Evolutionary conservation across 345 rosid genomes (phyloP).

Genomic region (Ceriops zippeliana): DNA sequence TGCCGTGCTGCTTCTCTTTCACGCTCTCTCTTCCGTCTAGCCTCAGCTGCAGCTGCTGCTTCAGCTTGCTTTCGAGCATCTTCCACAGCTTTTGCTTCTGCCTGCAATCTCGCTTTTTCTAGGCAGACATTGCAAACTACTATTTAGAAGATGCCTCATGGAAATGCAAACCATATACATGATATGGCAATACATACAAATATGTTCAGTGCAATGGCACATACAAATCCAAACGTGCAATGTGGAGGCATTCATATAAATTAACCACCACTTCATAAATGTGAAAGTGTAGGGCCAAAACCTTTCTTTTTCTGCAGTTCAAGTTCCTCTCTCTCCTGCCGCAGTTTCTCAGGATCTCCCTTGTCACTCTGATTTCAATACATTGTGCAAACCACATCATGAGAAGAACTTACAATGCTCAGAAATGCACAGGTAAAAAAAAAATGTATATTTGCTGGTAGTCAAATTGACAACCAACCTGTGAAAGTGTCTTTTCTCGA

Average conservation of each 20-base stretch:
- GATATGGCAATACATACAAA: not conserved
- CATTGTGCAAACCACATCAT: constrained; percentile 13
- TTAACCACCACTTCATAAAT: not conserved
- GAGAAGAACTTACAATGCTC: constrained; percentile 12
- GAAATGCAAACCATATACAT: not conserved
- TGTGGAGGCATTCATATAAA: not conserved
- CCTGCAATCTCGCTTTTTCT: constrained; percentile 79
- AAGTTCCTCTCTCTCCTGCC: constrained; percentile 24
- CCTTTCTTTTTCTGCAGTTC: constrained; percentile 33
- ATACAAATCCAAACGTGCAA: not conserved
- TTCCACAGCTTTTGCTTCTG: constrained; percentile 82
- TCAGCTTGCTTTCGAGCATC: constrained; percentile 60
- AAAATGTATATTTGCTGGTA: not conserved
- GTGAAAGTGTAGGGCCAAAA: not conserved
- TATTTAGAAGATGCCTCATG: not conserved
- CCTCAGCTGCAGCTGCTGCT: constrained; percentile 75
- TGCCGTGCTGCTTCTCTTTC: constrained; percentile 92
- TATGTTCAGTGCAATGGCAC: not conserved
- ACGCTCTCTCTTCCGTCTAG: constrained; percentile 63
- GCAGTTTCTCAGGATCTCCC: constrained; percentile 25
- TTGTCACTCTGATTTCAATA: constrained; percentile 24
- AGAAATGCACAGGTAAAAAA: not conserved
- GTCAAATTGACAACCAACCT: constrained; percentile 12
- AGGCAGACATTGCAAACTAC: not conserved
- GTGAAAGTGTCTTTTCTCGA: constrained; percentile 23